A percentile compares a stretch with the other conserved stretches of the same genome.
Evolutionary conservation across 345 rosid genomes (phyloP).

Genomic region (Luvunga scandens): DNA sequence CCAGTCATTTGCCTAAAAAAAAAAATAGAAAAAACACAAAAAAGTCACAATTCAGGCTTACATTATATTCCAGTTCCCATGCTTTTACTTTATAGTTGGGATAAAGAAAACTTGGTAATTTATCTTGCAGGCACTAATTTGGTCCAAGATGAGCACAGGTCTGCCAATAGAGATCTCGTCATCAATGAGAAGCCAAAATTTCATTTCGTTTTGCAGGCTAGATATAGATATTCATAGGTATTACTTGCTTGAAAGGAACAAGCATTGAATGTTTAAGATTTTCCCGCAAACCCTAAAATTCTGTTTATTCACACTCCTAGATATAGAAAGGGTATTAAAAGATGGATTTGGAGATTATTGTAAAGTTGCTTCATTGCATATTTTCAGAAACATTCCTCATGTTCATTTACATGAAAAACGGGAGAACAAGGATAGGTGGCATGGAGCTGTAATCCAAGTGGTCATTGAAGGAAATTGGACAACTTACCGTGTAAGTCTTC

Average conservation of each 20-base stretch:
- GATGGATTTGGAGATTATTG: neutral
- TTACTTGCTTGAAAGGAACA: constrained; percentile 11
- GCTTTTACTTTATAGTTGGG: constrained; percentile 6
- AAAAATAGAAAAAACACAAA: no score
- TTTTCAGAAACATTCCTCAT: constrained; percentile 87
- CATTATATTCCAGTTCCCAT: constrained; percentile 2
- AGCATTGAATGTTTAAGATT: neutral
- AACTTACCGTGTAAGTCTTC: constrained; percentile 72
- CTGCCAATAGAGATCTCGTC: constrained; percentile 93
- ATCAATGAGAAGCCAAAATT: constrained; percentile 81
- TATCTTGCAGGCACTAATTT: constrained; percentile 77
- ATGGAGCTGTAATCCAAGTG: constrained; percentile 93
- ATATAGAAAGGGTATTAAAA: neutral
- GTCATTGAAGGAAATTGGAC: constrained; percentile 99
- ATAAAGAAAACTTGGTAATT: constrained; percentile 7
- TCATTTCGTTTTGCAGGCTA: constrained; percentile 78
- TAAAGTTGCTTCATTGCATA: constrained; percentile 1
- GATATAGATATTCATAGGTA: constrained; percentile 96
- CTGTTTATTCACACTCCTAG: neutral
- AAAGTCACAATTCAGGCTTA: neutral
- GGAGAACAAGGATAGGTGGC: constrained; percentile 67
- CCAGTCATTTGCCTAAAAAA: no score
- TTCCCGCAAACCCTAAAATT: neutral
- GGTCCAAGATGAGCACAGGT: constrained; percentile 99
- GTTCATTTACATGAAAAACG: constrained; percentile 85